phyloP scores from a whole-genome alignment of 768 basidiomycete species.

The Clitopilus hobsonii region DNA sequence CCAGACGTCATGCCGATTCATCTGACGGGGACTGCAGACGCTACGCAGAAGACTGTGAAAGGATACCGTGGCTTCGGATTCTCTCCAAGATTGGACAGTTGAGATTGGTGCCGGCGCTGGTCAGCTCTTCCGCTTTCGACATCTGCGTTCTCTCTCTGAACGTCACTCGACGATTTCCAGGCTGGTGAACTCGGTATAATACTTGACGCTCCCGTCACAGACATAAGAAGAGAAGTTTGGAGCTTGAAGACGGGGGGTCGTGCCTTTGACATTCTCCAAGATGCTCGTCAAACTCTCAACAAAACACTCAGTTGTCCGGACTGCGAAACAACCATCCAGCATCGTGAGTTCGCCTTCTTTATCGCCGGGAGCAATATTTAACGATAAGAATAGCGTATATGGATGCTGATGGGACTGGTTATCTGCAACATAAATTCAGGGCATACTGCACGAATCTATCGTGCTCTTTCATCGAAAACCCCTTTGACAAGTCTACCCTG shows the following conservation, averaged over 20 bases:
- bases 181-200: neutral
- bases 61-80: neutral
- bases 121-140: neutral
- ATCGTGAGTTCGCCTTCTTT: neutral
- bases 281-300: neutral
- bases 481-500: neutral
- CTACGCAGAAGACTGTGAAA: neutral
- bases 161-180: neutral
- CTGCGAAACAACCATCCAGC: neutral
- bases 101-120: neutral
- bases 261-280: neutral
- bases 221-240: neutral
- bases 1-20: neutral
- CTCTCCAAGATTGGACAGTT: neutral
- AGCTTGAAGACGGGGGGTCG: neutral
- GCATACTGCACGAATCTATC: neutral
- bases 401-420: neutral
- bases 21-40: neutral
- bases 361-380: neutral
- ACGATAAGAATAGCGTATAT: slow-evolving; percentile 1
- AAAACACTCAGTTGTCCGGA: neutral
- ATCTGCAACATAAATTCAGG: neutral
- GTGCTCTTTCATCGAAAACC: neutral
- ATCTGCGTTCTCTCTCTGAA: too few relatives aligned
- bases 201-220: neutral